phyloP scores from a whole-genome alignment of 495 filamentous ascomycete species.

The Podospora bellae-mahoneyi region DNA sequence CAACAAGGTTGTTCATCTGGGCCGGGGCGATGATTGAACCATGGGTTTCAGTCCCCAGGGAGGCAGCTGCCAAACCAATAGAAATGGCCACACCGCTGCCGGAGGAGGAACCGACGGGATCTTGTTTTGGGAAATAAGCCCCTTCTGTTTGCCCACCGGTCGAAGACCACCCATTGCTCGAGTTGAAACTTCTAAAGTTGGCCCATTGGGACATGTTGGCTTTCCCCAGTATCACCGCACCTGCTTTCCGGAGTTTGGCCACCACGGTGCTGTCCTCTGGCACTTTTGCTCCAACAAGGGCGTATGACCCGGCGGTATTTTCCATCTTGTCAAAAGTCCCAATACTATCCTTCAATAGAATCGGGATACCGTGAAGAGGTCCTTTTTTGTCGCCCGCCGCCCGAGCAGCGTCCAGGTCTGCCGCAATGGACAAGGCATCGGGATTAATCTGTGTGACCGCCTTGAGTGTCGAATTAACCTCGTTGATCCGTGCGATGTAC shows the following conservation, averaged over 20 bases:
- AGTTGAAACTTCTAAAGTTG: slow-evolving; percentile 35
- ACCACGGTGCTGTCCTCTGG: slow-evolving; percentile 46
- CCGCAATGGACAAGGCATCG: slow-evolving; percentile 41
- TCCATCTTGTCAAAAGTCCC: slow-evolving; percentile 67
- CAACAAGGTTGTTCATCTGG: slow-evolving; percentile 44
- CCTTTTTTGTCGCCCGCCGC: slow-evolving; percentile 29
- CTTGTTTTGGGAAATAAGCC: slow-evolving; percentile 41
- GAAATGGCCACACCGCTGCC: slow-evolving; percentile 29
- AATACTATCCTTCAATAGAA: slow-evolving; percentile 71
- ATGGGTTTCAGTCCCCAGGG: slow-evolving; percentile 39
- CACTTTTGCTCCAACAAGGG: slow-evolving; percentile 51
- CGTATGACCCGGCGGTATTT: slow-evolving; percentile 53
- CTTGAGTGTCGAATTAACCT: slow-evolving; percentile 41
- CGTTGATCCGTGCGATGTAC: slow-evolving; percentile 41
- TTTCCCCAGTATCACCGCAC: slow-evolving; percentile 51
- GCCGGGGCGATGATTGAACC: slow-evolving; percentile 41
- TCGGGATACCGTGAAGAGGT: slow-evolving; percentile 63
- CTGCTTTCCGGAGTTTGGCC: slow-evolving; percentile 46
- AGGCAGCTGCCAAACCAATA: slow-evolving; percentile 35
- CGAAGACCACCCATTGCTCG: slow-evolving; percentile 46
- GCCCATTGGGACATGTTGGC: slow-evolving; percentile 46
- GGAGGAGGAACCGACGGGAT: slow-evolving; percentile 35
- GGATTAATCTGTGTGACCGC: slow-evolving; percentile 47
- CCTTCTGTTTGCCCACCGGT: slow-evolving; percentile 43
- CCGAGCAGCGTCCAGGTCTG: slow-evolving; percentile 31